Evolutionary conservation across 345 rosid species (phyloP).

Genomic region (Gossypium arboreum): DNA sequence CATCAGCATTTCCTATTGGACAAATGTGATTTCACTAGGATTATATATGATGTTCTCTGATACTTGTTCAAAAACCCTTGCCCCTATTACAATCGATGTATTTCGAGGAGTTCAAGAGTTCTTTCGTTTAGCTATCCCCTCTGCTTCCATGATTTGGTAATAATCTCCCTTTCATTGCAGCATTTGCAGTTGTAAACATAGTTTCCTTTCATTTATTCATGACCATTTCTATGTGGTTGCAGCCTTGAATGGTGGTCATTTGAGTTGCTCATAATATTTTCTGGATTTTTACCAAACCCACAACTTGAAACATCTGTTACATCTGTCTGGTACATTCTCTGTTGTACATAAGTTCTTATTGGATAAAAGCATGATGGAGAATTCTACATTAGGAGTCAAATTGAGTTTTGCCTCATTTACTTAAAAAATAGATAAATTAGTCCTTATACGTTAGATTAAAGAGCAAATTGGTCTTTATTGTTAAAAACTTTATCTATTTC

Average conservation of each 20-base stretch:
- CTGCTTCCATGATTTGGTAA: slow-evolving; percentile 73
- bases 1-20: slow-evolving; percentile 46
- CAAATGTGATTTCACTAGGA: slow-evolving; percentile 45
- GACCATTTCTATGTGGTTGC: slow-evolving; percentile 16
- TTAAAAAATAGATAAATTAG: too few relatives aligned
- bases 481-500: too few relatives aligned
- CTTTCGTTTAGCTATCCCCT: slow-evolving; percentile 64
- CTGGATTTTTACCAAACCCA: slow-evolving; percentile 80
- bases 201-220: background rate
- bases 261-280: slow-evolving; percentile 71
- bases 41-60: slow-evolving; percentile 47
- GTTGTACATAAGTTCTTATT: background rate
- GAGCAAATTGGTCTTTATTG: too few relatives aligned
- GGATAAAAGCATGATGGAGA: too few relatives aligned
- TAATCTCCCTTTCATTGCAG: slow-evolving; percentile 17
- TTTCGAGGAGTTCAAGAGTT: slow-evolving; percentile 51
- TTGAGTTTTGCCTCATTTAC: too few relatives aligned
- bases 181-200: background rate
- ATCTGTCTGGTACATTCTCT: slow-evolving; percentile 63
- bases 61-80: slow-evolving; percentile 42
- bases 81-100: slow-evolving; percentile 34
- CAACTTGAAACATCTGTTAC: slow-evolving; percentile 86
- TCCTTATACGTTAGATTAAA: too few relatives aligned
- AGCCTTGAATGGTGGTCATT: slow-evolving; percentile 99
- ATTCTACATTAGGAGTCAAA: too few relatives aligned